Base-by-base conservation (phyloP, 306 rosid genomes). In the Oxytropis ochrocephala region DNA sequence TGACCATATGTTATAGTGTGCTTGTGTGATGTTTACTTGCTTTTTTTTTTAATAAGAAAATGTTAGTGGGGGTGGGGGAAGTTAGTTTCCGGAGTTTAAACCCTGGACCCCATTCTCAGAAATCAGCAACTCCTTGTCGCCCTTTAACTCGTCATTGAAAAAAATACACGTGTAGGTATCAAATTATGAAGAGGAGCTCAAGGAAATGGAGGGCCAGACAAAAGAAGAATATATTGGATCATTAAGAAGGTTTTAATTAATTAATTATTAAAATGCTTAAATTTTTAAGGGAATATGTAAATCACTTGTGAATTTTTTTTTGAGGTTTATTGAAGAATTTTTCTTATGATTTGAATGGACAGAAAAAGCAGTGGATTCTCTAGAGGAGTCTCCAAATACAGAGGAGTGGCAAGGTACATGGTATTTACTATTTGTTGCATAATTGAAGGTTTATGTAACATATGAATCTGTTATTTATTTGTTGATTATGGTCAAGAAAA, bases 291-390 rank as follows among this genome's bases (percentile, higher is more conserved):
- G 29, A 24, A 21, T 21, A 21, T 21, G 24, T 21, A 21, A 21
- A 21, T 21, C 24, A 2, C 54, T 84, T 94, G 59, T 87, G 97
- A 69, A 88, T 97, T 75, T 50, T 51, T 3, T 4, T 47, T 47
- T 47, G n/a, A 14, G 4, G 48, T 14, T 1, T 42, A 42, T 38
- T 33, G 2, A 41, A 8, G 6, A 4, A 10, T 0, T 7, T 58
- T 46, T 17, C 2, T 56, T 39, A 29, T 67, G 21, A 8, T 18
- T 69, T 14, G 5, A 14, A 38, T 67, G 5, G 66, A 60, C 83
- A 94, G 99, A 75, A 94, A 84, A 85, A 94, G 99, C 79, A 94
- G 96, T 78, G 99, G 99, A 11, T 94, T 94, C 72, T 94, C 99
- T 24, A 85, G 99, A 11, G 99, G 99, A 53, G 97, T 91, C 53